Evolutionary conservation across 2,329 filamentous ascomycete species (phyloP).

Genomic region (Diaporthe batatas): DNA sequence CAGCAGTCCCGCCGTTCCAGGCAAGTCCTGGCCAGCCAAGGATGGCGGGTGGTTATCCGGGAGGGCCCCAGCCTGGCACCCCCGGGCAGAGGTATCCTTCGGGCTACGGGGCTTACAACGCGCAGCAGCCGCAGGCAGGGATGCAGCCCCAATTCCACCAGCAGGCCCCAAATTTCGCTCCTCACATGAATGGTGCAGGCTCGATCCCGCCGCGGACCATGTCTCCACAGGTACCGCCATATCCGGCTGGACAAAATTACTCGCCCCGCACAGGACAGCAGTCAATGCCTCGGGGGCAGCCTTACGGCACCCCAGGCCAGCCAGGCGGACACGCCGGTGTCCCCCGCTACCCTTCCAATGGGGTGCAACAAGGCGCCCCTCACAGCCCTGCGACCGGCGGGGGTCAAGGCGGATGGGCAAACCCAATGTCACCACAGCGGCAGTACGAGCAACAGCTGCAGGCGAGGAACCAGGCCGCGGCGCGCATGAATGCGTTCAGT

Average conservation of each 20-base stretch:
- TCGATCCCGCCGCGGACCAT: constrained; percentile 57
- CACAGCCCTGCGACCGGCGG: constrained; percentile 32
- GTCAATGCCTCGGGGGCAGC: constrained; percentile 42
- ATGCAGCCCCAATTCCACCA: constrained; percentile 45
- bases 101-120: constrained; percentile 46
- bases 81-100: constrained; percentile 57
- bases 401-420: constrained; percentile 34
- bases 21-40: constrained; percentile 59
- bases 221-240: constrained; percentile 56
- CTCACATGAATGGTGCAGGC: constrained; percentile 60
- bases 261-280: constrained; percentile 52
- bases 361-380: constrained; percentile 30
- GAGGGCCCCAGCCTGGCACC: constrained; percentile 56
- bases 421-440: constrained; percentile 45
- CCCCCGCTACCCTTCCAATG: constrained; percentile 40
- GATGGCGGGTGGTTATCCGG: constrained; percentile 55
- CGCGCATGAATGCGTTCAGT: constrained; percentile 36
- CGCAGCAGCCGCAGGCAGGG: constrained; percentile 45
- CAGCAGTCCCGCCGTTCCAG: constrained; percentile 62
- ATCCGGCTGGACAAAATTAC: constrained; percentile 54
- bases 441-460: constrained; percentile 47
- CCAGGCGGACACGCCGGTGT: constrained; percentile 39
- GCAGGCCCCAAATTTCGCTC: constrained; percentile 53
- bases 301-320: constrained; percentile 39
- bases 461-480: constrained; percentile 31